Percentiles rank a stretch among this genome's conserved stretches.
Conservation (phyloP, 805 yeast species). For the Scheffersomyces lignosus region DNA sequence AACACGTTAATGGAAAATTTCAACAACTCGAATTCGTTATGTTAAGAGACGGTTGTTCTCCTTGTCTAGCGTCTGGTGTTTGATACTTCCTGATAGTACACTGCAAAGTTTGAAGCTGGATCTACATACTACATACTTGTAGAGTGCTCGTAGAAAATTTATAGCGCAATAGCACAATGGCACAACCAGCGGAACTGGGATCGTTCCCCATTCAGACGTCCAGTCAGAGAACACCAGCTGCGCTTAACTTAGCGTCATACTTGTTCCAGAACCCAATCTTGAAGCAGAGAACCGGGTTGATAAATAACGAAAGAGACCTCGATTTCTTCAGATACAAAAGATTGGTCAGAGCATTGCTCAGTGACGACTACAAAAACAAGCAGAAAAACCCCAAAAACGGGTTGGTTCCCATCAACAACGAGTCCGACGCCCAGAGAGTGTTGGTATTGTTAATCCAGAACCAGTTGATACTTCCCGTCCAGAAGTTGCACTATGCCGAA, state of each 20-base stretch:
- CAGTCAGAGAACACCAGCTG: conserved; percentile 45
- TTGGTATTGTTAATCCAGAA: conserved; percentile 69
- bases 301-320: conserved; percentile 61
- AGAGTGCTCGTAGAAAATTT: too few species aligned
- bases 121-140: too few species aligned
- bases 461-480: conserved; percentile 73
- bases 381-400: conserved; percentile 47
- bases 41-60: too few species aligned
- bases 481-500: conserved; percentile 68
- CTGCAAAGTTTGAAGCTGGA: too few species aligned
- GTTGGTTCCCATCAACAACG: conserved; percentile 44
- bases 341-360: conserved; percentile 71
- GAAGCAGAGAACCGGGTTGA: conserved; percentile 80
- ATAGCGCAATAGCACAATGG: neutral
- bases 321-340: conserved; percentile 90
- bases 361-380: conserved; percentile 64
- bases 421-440: conserved; percentile 57
- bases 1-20: too few species aligned
- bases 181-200: neutral
- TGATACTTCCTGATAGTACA: too few species aligned
- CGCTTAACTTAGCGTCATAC: conserved; percentile 68
- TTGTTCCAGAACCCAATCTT: conserved; percentile 64
- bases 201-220: neutral
- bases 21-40: too few species aligned
- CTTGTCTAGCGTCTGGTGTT: too few species aligned